phyloP scores from a whole-genome alignment of 1,284 basidiomycete species.

The Grifola frondosa region DNA sequence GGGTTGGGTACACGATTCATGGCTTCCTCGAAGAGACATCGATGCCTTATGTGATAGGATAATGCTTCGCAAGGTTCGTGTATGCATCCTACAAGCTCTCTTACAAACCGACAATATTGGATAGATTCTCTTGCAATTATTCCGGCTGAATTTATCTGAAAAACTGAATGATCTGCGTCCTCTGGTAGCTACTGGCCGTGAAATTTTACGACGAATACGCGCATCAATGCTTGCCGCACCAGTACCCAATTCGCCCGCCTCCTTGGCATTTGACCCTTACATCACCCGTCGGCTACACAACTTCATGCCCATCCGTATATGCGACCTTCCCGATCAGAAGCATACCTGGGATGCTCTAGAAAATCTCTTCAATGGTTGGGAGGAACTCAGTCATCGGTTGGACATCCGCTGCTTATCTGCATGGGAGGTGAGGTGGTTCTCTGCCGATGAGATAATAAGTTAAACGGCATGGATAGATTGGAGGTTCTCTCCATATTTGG shows the following conservation, averaged over 20 bases:
- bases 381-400: conserved; percentile 51
- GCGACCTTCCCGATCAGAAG: conserved; percentile 50
- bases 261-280: conserved; percentile 65
- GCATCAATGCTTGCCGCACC: conserved; percentile 38
- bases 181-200: conserved; percentile 42
- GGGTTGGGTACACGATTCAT: conserved; percentile 43
- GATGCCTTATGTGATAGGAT: conserved; percentile 52
- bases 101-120: neutral
- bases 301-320: conserved; percentile 69
- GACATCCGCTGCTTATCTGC: conserved; percentile 44
- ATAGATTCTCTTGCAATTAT: conserved; percentile 52
- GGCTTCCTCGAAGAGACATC: conserved; percentile 18
- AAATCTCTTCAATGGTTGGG: conserved; percentile 54
- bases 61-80: conserved; percentile 53
- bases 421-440: conserved; percentile 55
- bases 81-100: neutral
- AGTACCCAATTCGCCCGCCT: conserved; percentile 46
- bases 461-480: no score
- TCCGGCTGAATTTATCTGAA: conserved; percentile 41
- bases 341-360: conserved; percentile 55
- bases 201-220: conserved; percentile 43
- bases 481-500: conserved; percentile 49
- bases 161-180: conserved; percentile 36
- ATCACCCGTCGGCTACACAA: conserved; percentile 71
- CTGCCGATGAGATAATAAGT: no score